Conservation (phyloP, 306 rosid genomes). For the Fragaria nilgerrensis region DNA sequence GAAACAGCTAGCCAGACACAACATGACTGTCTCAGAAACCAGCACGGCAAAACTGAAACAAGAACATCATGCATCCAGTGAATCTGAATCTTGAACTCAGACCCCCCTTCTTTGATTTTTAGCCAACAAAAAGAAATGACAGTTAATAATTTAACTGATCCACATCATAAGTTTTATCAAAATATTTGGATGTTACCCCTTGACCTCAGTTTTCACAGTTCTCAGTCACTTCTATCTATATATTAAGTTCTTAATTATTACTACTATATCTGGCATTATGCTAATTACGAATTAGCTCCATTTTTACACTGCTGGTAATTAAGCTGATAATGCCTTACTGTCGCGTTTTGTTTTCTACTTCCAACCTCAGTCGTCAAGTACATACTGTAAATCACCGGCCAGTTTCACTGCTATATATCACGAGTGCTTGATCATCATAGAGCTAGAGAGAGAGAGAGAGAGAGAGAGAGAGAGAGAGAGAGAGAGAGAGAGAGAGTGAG, state of each 20-base stretch:
- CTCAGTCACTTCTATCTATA: neutral
- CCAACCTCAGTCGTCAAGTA: neutral
- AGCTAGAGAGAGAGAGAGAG: neutral
- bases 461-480: neutral
- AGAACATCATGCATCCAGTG: neutral
- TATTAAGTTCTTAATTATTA: neutral
- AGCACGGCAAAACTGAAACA: constrained; percentile 3
- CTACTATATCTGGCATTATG: neutral
- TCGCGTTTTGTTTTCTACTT: neutral
- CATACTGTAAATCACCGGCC: neutral
- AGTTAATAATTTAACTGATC: constrained; percentile 1
- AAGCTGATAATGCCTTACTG: neutral
- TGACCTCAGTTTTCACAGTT: neutral
- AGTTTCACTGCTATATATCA: constrained; percentile 7
- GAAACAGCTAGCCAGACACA: neutral
- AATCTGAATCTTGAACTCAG: neutral
- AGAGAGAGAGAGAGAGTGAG: neutral
- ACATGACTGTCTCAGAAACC: neutral
- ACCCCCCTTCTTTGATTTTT: neutral
- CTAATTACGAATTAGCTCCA: neutral
- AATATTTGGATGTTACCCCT: neutral
- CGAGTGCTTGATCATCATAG: neutral
- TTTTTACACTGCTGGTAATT: neutral
- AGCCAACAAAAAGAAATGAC: neutral
- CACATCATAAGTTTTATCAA: constrained; percentile 2